phyloP scores from a whole-genome alignment of 169 alveolate genomes.

The Prorocentrum cordatum region DNA sequence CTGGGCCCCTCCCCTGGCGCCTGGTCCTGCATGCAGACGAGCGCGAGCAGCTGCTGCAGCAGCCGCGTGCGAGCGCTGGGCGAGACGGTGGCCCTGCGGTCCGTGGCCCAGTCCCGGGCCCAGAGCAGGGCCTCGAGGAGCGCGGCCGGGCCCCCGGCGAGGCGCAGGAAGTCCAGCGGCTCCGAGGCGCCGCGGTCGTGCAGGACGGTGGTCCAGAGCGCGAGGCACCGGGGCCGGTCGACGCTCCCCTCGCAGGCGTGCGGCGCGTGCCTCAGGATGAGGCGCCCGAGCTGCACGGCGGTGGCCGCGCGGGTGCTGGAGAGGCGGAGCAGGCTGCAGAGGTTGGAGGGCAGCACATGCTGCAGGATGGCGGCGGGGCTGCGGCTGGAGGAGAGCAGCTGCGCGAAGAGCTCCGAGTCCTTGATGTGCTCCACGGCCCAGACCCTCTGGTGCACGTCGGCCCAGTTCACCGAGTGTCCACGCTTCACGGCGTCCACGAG shows the following conservation, averaged over 20 bases:
- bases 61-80: background rate
- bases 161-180: background rate
- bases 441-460: constrained; percentile 31
- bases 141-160: constrained; percentile 61
- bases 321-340: constrained; percentile 48
- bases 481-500: too few species aligned
- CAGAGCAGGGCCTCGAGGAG: constrained; percentile 41
- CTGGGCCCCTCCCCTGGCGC: background rate
- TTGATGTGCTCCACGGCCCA: constrained; percentile 53
- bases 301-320: constrained; percentile 55
- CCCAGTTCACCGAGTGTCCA: constrained; percentile 59
- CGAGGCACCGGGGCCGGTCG: constrained; percentile 25
- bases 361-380: constrained; percentile 28
- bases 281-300: constrained; percentile 46
- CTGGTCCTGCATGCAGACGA: constrained; percentile 19
- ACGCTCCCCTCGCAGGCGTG: background rate
- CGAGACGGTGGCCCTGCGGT: constrained; percentile 3
- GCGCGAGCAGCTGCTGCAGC: constrained; percentile 13
- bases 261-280: constrained; percentile 38
- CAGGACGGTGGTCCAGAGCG: constrained; percentile 35
- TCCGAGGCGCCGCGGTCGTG: too few species aligned
- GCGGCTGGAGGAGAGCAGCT: constrained; percentile 29
- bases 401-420: constrained; percentile 62
- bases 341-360: constrained; percentile 48
- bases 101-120: constrained; percentile 49